phyloP scores from a whole-genome alignment of 1,139 yeast genomes.

The Kodamaea derodonti region DNA sequence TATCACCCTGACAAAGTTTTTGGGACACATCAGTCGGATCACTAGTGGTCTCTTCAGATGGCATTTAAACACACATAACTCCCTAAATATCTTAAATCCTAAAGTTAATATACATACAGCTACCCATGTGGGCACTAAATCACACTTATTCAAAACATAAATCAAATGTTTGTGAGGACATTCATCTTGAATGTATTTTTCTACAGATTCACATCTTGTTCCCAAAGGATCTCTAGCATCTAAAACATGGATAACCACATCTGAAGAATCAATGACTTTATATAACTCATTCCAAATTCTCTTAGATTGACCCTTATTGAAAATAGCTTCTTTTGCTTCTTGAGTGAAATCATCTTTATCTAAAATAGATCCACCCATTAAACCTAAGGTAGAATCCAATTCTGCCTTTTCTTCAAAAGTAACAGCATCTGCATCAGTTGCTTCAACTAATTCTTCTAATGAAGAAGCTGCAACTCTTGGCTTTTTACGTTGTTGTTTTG shows the following conservation, averaged over 20 bases:
- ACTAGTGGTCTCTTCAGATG: too few relatives aligned
- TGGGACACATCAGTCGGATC: slow-evolving; percentile 38
- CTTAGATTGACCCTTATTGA: slow-evolving; percentile 95
- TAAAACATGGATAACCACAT: slow-evolving; percentile 90
- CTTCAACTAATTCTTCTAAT: slow-evolving; percentile 74
- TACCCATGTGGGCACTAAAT: slow-evolving; percentile 98
- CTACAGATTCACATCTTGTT: slow-evolving; percentile 90
- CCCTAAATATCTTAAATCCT: too few relatives aligned
- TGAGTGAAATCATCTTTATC: slow-evolving; percentile 79
- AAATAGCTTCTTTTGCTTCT: slow-evolving; percentile 92
- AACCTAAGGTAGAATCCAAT: slow-evolving; percentile 68
- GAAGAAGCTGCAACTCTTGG: slow-evolving; percentile 76
- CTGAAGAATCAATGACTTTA: slow-evolving; percentile 95
- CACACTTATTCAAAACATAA: slow-evolving; percentile 94
- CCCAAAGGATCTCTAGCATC: slow-evolving; percentile 98
- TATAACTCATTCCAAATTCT: slow-evolving; percentile 98
- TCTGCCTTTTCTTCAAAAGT: slow-evolving; percentile 72
- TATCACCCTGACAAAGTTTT: slow-evolving; percentile 74
- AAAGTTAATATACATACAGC: slow-evolving; percentile 78
- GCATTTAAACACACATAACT: too few relatives aligned
- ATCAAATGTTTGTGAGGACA: slow-evolving; percentile 96
- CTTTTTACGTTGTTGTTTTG: slow-evolving; percentile 89
- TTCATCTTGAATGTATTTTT: slow-evolving; percentile 87
- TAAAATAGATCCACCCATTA: slow-evolving; percentile 67
- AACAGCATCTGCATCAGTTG: slow-evolving; percentile 56